phyloP scores from a whole-genome alignment of 2,329 filamentous ascomycete genomes.

The Phialophora verrucosa region DNA sequence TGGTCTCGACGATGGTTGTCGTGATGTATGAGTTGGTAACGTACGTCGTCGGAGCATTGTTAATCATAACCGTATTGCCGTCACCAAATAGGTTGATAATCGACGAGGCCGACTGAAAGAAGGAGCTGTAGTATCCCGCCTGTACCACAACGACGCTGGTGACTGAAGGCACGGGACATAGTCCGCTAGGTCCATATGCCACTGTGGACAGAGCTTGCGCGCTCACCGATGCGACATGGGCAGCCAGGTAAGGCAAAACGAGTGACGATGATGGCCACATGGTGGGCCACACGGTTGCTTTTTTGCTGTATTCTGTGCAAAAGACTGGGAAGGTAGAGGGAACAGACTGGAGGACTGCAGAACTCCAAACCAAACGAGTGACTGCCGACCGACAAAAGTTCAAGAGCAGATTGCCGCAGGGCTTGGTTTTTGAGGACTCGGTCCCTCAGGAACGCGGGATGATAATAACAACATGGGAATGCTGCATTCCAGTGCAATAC shows the following conservation, averaged over 20 bases:
- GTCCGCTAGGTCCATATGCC: constrained; percentile 31
- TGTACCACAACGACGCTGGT: constrained; percentile 33
- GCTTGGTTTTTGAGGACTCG: constrained; percentile 28
- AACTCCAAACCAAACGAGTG: constrained; percentile 37
- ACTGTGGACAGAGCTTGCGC: constrained; percentile 31
- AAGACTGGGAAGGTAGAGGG: constrained; percentile 11
- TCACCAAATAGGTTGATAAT: constrained; percentile 36
- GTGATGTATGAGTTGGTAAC: constrained; percentile 36
- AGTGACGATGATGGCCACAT: constrained; percentile 35
- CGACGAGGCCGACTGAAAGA: constrained; percentile 35
- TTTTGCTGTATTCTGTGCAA: constrained; percentile 17
- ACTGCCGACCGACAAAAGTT: constrained; percentile 25
- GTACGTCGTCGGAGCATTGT: constrained; percentile 35
- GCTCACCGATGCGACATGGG: constrained; percentile 25
- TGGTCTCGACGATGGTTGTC: constrained; percentile 33
- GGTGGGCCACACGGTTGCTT: constrained; percentile 14
- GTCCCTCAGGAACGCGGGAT: constrained; percentile 18
- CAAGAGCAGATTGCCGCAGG: constrained; percentile 18
- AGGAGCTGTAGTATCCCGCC: constrained; percentile 34
- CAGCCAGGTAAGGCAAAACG: constrained; percentile 30
- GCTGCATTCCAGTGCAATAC: constrained; percentile 35
- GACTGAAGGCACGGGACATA: constrained; percentile 28
- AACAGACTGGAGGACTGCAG: constrained; percentile 31
- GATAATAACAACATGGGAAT: constrained; percentile 36
- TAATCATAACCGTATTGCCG: constrained; percentile 33